Conservation (phyloP, 768 basidiomycete species). For the Rhizopogon sp. region DNA sequence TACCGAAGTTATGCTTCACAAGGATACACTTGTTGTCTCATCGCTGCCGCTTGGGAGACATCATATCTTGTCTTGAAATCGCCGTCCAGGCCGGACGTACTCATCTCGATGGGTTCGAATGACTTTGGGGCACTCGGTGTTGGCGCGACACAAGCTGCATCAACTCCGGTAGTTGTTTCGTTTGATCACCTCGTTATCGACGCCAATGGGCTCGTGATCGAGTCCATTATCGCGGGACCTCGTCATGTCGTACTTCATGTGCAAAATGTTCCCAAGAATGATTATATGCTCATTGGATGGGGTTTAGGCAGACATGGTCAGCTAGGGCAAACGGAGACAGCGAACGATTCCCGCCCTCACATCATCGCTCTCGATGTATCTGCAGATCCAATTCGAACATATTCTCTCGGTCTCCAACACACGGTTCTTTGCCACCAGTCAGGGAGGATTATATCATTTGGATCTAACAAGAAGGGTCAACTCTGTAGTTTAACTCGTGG, state of each 20-base stretch:
- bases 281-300: conserved; percentile 63
- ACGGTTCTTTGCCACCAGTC: conserved; percentile 39
- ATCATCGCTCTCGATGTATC: conserved; percentile 29
- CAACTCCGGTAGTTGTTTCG: conserved; percentile 8
- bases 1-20: conserved; percentile 25
- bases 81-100: conserved; percentile 37
- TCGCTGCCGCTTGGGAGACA: conserved; percentile 83
- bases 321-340: conserved; percentile 41
- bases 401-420: conserved; percentile 51
- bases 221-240: conserved; percentile 52
- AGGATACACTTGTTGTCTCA: conserved; percentile 40
- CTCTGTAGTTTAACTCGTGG: conserved; percentile 34
- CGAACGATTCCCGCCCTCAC: conserved; percentile 16
- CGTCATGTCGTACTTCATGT: conserved; percentile 59
- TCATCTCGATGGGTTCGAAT: conserved; percentile 79
- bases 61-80: conserved; percentile 62
- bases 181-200: conserved; percentile 14
- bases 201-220: conserved; percentile 28
- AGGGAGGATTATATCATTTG: conserved; percentile 47
- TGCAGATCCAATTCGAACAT: conserved; percentile 27
- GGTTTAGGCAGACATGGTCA: conserved; percentile 45
- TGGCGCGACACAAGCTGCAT: background rate
- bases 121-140: too few species aligned
- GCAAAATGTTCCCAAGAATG: conserved; percentile 16
- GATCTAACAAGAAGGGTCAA: conserved; percentile 72